A percentile compares a stretch with the other conserved stretches of the same genome.
Evolutionary conservation across 805 yeast species (phyloP).

Genomic region (Saccharomyces mikatae): DNA sequence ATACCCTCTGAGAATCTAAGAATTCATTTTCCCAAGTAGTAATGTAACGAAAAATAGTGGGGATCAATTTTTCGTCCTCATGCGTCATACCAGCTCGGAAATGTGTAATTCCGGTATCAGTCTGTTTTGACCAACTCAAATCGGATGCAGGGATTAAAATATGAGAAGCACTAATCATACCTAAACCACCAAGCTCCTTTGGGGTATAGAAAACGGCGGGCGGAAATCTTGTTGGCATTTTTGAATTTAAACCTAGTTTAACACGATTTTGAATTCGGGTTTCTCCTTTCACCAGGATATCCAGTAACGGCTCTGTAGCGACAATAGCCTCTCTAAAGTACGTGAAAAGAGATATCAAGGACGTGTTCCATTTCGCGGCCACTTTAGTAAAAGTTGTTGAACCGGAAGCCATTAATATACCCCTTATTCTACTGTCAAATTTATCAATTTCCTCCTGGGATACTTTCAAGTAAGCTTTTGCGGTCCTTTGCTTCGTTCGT

Average conservation of each 20-base stretch:
- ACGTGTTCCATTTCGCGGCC: constrained; percentile 94
- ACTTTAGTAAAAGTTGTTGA: constrained; percentile 91
- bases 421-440: constrained; percentile 78
- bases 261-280: constrained; percentile 90
- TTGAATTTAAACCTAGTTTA: constrained; percentile 89
- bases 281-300: constrained; percentile 80
- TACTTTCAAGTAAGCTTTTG: constrained; percentile 79
- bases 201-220: constrained; percentile 98
- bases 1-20: constrained; percentile 86
- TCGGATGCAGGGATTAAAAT: constrained; percentile 91
- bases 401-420: constrained; percentile 90
- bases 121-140: constrained; percentile 81
- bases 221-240: constrained; percentile 97
- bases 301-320: constrained; percentile 69
- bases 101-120: constrained; percentile 90
- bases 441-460: constrained; percentile 69
- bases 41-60: constrained; percentile 86
- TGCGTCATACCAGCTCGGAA: constrained; percentile 90
- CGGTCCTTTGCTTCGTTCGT: constrained; percentile 72
- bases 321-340: constrained; percentile 91
- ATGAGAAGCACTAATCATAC: constrained; percentile 96
- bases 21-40: constrained; percentile 97
- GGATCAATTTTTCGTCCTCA: constrained; percentile 72
- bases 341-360: constrained; percentile 74
- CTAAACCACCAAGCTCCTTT: constrained; percentile 92